A percentile compares a stretch with the other conserved stretches of the same genome.
Conservation (phyloP, 192 early-diverging fungal genomes). For the Backusella australiensis region DNA sequence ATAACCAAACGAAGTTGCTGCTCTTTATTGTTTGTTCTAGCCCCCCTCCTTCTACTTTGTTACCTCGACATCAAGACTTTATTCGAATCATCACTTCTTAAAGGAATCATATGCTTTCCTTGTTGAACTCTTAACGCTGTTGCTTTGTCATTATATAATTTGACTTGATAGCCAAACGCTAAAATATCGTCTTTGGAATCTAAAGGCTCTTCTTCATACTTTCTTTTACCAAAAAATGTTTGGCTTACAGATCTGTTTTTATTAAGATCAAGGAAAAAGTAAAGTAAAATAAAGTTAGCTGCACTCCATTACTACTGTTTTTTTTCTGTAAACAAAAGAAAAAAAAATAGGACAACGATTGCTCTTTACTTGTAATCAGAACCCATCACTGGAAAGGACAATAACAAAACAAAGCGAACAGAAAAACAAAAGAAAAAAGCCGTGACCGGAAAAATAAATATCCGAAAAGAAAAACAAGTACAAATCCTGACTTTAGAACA, state of each 20-base stretch:
- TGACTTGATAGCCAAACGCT: constrained; percentile 51
- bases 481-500: not conserved
- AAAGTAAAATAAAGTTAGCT: not conserved
- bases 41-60: not conserved
- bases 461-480: not conserved
- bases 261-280: not conserved
- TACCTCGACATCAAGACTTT: constrained; percentile 47
- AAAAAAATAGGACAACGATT: not conserved
- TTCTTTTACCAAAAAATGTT: not conserved
- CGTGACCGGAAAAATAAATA: not conserved
- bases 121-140: constrained; percentile 36
- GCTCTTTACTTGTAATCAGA: constrained; percentile 1
- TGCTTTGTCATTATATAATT: constrained; percentile 42
- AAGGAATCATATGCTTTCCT: constrained; percentile 41
- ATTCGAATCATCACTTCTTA: constrained; percentile 32
- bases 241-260: not conserved
- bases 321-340: not conserved
- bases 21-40: not conserved
- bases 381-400: not conserved
- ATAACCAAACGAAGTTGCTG: not conserved
- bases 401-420: not conserved
- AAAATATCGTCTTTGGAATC: constrained; percentile 36
- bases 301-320: not conserved
- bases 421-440: not conserved
- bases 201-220: constrained; percentile 11